Conservation (phyloP, 331 rosid species). For the Prunus yedoensis region DNA sequence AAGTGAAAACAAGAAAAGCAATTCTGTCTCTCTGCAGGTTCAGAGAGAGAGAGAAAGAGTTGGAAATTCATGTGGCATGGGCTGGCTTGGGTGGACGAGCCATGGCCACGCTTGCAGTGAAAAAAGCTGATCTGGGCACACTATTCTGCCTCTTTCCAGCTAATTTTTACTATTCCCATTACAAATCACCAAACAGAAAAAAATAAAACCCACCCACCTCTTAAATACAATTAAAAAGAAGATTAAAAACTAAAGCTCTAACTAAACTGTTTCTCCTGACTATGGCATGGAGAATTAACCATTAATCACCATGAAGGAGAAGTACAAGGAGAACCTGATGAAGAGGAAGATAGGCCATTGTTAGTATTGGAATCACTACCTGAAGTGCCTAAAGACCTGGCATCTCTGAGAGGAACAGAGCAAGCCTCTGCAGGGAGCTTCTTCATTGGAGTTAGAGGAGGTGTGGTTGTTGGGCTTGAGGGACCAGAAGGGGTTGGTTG, state of each 20-base stretch:
- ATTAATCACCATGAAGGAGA: slow-evolving; percentile 85
- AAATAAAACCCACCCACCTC: not conserved
- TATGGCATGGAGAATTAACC: slow-evolving; percentile 10
- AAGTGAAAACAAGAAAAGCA: slow-evolving; percentile 23
- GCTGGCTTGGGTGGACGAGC: slow-evolving; percentile 51
- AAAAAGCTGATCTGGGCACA: slow-evolving; percentile 12
- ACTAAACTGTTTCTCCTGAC: not conserved
- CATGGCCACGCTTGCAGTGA: slow-evolving; percentile 48
- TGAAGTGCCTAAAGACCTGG: slow-evolving; percentile 53
- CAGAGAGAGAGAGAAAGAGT: slow-evolving; percentile 10
- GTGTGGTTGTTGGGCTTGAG: slow-evolving; percentile 48
- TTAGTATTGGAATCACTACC: slow-evolving; percentile 68
- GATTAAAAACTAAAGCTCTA: not conserved
- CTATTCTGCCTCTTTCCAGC: slow-evolving; percentile 6
- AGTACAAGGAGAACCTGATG: slow-evolving; percentile 72
- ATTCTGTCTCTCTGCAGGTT: slow-evolving; percentile 26
- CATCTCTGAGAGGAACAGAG: slow-evolving; percentile 70
- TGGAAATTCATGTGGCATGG: slow-evolving; percentile 28
- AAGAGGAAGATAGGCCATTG: slow-evolving; percentile 63
- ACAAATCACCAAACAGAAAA: slow-evolving; percentile 8
- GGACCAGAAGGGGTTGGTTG: slow-evolving; percentile 22
- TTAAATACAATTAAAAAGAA: not conserved
- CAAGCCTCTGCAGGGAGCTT: slow-evolving; percentile 72
- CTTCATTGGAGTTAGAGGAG: slow-evolving; percentile 84
- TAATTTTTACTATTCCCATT: slow-evolving; percentile 16